Evolutionary conservation across 2,329 filamentous ascomycete species (phyloP).

Genomic region (Fusarium annulatum): DNA sequence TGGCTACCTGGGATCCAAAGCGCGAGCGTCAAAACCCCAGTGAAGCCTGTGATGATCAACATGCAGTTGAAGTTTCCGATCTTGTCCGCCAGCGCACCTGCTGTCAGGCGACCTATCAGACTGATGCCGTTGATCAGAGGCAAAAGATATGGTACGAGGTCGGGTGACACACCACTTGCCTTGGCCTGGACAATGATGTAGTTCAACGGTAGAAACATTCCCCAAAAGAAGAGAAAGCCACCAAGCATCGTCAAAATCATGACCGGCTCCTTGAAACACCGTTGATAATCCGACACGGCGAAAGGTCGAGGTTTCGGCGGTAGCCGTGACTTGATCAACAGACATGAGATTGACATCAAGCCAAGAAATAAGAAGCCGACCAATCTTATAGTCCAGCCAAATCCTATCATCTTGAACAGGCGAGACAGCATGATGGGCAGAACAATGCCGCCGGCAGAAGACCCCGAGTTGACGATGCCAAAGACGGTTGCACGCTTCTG

Average conservation of each 20-base stretch:
- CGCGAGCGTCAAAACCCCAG: no score
- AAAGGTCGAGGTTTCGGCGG: accelerated
- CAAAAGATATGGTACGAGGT: not conserved
- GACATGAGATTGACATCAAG: no score
- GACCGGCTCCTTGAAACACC: accelerated
- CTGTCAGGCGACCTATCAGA: not conserved
- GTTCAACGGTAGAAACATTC: not conserved
- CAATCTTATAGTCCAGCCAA: no score
- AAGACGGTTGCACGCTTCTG: no score
- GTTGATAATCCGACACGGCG: not conserved
- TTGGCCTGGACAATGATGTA: not conserved
- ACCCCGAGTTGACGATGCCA: no score
- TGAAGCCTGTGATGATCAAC: no score
- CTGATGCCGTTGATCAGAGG: not conserved
- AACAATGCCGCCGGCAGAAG: no score
- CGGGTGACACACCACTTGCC: accelerated
- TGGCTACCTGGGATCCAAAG: no score
- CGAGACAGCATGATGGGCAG: no score
- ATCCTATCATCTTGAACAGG: no score
- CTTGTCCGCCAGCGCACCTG: not conserved
- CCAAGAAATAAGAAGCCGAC: no score
- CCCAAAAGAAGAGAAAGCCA: not conserved
- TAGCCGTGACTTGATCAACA: accelerated
- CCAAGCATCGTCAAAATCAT: not conserved
- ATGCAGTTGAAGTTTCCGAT: constrained; percentile 12